Evolutionary conservation across 208 protist species (phyloP).

Genomic region (Jaenimonas drosophilae): DNA sequence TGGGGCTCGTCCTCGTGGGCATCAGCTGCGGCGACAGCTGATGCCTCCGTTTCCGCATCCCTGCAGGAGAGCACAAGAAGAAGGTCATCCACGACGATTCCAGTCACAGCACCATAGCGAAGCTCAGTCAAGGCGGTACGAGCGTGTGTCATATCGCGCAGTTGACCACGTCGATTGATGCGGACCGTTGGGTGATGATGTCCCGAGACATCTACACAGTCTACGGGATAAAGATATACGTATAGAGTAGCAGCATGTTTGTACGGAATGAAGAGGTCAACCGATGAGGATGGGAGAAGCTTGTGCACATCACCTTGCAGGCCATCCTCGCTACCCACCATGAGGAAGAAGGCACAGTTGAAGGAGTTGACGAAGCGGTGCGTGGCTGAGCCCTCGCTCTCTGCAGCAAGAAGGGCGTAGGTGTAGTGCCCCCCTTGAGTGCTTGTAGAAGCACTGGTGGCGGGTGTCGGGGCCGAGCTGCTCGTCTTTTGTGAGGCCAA

Average conservation of each 20-base stretch:
- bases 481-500: no score
- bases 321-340: conserved; percentile 7
- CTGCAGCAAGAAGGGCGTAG: no score
- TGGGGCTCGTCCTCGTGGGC: neutral
- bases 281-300: conserved; percentile 12
- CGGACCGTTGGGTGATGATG: no score
- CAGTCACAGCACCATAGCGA: conserved; percentile 12
- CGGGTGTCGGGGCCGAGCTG: no score
- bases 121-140: conserved; percentile 13
- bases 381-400: conserved; percentile 14
- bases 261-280: conserved; percentile 24
- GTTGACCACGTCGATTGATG: neutral
- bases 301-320: conserved; percentile 17
- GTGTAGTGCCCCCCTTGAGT: no score
- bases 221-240: neutral
- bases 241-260: neutral
- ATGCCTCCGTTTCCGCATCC: neutral
- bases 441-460: no score
- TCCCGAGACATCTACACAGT: no score
- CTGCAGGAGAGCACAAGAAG: conserved; percentile 20
- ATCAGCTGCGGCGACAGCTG: neutral
- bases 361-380: conserved; percentile 73
- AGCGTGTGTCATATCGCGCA: neutral
- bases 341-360: conserved; percentile 41
- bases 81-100: conserved; percentile 16